These are phyloP conservation scores for Stellera chamaejasme DNA, from an alignment of 345 rosid species.

Conservation along the genomic window DNA sequence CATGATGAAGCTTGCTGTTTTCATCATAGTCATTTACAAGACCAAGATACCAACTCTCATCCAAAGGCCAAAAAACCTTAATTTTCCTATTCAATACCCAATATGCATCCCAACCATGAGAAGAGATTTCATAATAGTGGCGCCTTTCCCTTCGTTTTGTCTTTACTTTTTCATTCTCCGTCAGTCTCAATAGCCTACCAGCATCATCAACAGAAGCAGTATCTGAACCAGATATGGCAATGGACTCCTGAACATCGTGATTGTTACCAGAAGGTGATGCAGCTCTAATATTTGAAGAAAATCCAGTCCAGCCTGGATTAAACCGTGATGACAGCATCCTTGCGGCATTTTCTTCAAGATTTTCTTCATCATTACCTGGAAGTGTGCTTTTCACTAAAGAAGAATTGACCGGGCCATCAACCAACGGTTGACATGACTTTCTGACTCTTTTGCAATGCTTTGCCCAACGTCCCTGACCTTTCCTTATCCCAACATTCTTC, in stretches of 20 bases:
- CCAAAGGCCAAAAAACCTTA: conserved; percentile 90
- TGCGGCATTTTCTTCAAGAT: conserved; percentile 91
- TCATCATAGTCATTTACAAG: conserved; percentile 57
- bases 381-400: conserved; percentile 25
- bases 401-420: conserved; percentile 21
- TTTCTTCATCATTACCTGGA: conserved; percentile 67
- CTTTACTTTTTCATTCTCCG: conserved; percentile 41
- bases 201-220: conserved; percentile 43
- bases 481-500: conserved; percentile 45
- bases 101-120: conserved; percentile 49
- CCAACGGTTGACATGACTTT: conserved; percentile 30
- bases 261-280: conserved; percentile 27
- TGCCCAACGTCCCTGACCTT: conserved; percentile 16
- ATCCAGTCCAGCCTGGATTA: conserved; percentile 73
- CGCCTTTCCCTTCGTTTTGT: conserved; percentile 56
- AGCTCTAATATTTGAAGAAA: conserved; percentile 43
- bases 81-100: conserved; percentile 68
- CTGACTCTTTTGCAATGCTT: conserved; percentile 13
- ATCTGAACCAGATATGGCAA: conserved; percentile 34
- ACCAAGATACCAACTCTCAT: conserved; percentile 78
- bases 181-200: conserved; percentile 60
- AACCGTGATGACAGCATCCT: conserved; percentile 93
- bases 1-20: conserved; percentile 67
- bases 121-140: conserved; percentile 63
- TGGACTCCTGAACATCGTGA: conserved; percentile 18